Base-by-base conservation (phyloP, 192 early-diverging fungal species). In the Backusella parvicylindrica region DNA sequence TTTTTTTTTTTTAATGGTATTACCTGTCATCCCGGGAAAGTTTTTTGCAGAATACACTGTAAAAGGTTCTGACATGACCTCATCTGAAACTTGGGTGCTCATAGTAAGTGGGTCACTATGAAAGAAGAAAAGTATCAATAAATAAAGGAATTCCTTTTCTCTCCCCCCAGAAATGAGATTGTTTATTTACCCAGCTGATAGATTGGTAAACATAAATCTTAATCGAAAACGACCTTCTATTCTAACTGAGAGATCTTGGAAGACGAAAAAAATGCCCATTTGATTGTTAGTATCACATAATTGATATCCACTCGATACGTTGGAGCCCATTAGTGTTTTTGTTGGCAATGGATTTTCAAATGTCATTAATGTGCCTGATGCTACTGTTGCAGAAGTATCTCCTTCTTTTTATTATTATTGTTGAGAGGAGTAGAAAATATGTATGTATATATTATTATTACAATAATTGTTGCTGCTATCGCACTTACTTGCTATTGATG, bases 201-300 rank as follows among this genome's bases (percentile, higher is more conserved):
- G 81, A 30, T 89, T 76, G 1, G 86, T 84, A 72, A 93, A 90
- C 47, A 86, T 85, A 83, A 92, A 94, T 76, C 86, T 88, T 28
- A 94, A 79, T 7, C 86, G 84, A 76, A 91, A 94, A 37, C 71
- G 80, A 8, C 92, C 92, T 84, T 94, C 92, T 8, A 90, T 90
- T 49, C 92, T 81, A 26, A 94, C 91, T 13, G 90, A 92, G 41
- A 94, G 77, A 72, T 94, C 92, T 69, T 91, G 92, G 78, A 94
- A 94, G 37, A 94, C 83, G 70, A 94, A 94, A 63, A 90, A 94
- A 30, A 92, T 86, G 41, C 76, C 76, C n/a, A 35, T 21, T 43
- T 65, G 31, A 2, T 73, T 70, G 21, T 70, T 33, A 9, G 64
- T 21, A 56, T 73, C 38, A n/a, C 43, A 38, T 18, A 78, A 53